phyloP scores from a whole-genome alignment of 2,329 filamentous ascomycete species.

The Pseudogymnoascus sp. region DNA sequence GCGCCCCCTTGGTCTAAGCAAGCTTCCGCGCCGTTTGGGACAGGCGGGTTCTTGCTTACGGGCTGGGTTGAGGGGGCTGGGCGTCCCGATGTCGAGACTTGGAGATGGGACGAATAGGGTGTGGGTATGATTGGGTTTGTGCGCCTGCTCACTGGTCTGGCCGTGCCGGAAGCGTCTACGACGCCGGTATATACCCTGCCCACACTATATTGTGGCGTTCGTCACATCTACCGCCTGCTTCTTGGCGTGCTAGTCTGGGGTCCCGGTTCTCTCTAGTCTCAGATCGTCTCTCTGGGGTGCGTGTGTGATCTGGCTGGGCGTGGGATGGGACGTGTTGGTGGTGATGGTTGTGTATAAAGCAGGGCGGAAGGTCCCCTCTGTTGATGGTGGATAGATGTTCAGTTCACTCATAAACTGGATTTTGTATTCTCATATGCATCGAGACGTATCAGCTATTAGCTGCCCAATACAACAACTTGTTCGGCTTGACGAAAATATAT shows the following conservation, averaged over 20 bases:
- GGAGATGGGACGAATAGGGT: background rate
- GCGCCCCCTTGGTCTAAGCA: background rate
- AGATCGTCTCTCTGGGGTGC: background rate
- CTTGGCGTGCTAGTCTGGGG: background rate
- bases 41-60: background rate
- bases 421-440: background rate
- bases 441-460: background rate
- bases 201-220: background rate
- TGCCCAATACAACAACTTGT: background rate
- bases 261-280: background rate
- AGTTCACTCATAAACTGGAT: background rate
- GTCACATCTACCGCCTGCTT: background rate
- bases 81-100: background rate
- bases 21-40: background rate
- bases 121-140: background rate
- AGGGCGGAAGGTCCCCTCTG: background rate
- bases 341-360: background rate
- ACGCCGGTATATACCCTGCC: background rate
- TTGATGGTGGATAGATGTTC: background rate
- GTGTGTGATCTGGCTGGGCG: background rate
- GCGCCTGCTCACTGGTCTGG: background rate
- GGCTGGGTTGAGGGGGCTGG: background rate
- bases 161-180: background rate
- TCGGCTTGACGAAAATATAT: background rate
- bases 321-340: background rate